phyloP scores from a whole-genome alignment of 2,329 filamentous ascomycete species.

The Blastomyces gilchristii region DNA sequence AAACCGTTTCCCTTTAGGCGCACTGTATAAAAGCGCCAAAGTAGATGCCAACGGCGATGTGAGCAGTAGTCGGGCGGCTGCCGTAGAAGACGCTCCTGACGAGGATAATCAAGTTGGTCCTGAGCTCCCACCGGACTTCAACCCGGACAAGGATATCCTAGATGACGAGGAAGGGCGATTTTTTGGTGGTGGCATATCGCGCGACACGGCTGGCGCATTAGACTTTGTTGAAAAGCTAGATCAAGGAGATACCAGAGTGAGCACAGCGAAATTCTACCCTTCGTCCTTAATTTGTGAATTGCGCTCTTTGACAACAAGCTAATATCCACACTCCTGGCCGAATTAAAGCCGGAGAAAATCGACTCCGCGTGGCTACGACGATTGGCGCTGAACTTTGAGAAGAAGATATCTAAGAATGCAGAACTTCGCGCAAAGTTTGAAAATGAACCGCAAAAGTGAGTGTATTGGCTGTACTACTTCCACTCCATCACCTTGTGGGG shows the following conservation, averaged over 20 bases:
- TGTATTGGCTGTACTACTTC: not conserved
- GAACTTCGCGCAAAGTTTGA: constrained; percentile 81
- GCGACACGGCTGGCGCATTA: constrained; percentile 69
- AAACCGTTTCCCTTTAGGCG: constrained; percentile 25
- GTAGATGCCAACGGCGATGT: constrained; percentile 41
- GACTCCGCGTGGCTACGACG: constrained; percentile 75
- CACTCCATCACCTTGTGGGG: not conserved
- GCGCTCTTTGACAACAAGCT: not conserved
- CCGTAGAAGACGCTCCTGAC: constrained; percentile 41
- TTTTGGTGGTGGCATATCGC: constrained; percentile 82
- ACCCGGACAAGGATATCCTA: constrained; percentile 47
- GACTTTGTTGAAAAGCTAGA: constrained; percentile 73
- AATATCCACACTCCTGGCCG: not conserved
- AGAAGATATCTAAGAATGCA: constrained; percentile 80
- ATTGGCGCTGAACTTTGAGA: constrained; percentile 74
- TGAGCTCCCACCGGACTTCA: constrained; percentile 47
- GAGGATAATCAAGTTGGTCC: constrained; percentile 43
- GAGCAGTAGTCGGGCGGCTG: constrained; percentile 37
- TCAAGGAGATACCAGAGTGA: constrained; percentile 39
- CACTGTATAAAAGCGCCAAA: constrained; percentile 53
- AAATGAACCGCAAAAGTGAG: constrained; percentile 60
- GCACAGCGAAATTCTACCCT: constrained; percentile 6
- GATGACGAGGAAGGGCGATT: constrained; percentile 92
- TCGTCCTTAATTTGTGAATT: not conserved
- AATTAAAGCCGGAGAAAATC: constrained; percentile 56